phyloP scores from a whole-genome alignment of 1,139 yeast species.

The Blastobotrys malaysiensis region DNA sequence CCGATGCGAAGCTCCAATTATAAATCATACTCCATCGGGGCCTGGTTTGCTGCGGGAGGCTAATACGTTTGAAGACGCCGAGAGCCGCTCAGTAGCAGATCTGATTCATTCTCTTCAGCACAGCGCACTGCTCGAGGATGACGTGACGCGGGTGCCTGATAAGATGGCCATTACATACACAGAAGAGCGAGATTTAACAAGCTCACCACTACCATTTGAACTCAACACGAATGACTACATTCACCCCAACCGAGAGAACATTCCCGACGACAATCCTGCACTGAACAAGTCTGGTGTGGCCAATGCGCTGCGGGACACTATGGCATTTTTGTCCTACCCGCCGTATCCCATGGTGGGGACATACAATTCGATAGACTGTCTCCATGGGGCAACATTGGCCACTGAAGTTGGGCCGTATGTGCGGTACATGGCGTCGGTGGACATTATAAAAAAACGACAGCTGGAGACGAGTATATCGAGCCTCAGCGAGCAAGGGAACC shows the following conservation, averaged over 20 bases:
- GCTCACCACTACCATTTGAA: conserved; percentile 19
- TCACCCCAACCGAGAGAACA: neutral
- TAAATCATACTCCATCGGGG: neutral
- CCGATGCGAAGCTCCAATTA: neutral
- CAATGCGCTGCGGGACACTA: conserved; percentile 18
- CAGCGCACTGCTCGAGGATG: conserved; percentile 13
- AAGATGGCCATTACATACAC: conserved; percentile 14
- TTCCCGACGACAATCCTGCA: neutral
- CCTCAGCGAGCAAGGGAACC: neutral
- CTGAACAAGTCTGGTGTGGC: neutral
- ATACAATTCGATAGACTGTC: conserved; percentile 17
- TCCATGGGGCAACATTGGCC: conserved; percentile 14
- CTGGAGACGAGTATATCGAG: conserved; percentile 10
- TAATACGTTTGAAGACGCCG: conserved; percentile 5
- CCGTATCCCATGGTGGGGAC: conserved; percentile 10
- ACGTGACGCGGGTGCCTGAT: conserved; percentile 10
- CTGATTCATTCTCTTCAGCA: conserved; percentile 13
- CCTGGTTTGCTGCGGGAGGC: neutral
- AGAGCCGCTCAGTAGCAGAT: conserved; percentile 19
- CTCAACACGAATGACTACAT: conserved; percentile 10
- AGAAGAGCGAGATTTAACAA: conserved; percentile 13
- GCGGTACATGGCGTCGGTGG: conserved; percentile 28
- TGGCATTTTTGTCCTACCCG: conserved; percentile 17
- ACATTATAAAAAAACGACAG: conserved; percentile 7
- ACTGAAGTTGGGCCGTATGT: conserved; percentile 28